Evolutionary conservation across 306 rosid genomes (phyloP).

Genomic region (Abrus pulchellus): DNA sequence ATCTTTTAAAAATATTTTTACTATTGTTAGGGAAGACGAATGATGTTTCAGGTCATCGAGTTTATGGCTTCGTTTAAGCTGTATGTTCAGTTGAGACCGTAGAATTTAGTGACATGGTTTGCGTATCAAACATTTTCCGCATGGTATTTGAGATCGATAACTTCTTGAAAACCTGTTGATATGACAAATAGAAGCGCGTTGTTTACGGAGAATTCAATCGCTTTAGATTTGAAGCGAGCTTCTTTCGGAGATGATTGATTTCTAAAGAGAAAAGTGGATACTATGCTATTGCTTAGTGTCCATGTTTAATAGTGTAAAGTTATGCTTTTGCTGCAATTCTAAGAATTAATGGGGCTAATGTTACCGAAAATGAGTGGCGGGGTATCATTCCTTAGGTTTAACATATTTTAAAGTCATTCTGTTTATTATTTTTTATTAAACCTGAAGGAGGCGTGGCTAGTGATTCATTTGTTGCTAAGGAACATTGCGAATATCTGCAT

Average conservation of each 20-base stretch:
- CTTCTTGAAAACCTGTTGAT: not conserved
- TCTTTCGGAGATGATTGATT: not conserved
- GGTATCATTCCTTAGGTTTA: not conserved
- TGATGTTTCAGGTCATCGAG: not conserved
- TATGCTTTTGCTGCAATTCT: not conserved
- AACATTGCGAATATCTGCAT: not conserved
- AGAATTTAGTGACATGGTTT: constrained; percentile 14
- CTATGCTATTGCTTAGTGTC: not conserved
- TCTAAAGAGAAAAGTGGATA: constrained; percentile 13
- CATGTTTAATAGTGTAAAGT: not conserved
- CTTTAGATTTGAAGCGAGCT: not conserved
- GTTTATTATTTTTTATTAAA: not conserved
- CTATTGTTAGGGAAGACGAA: too few species aligned
- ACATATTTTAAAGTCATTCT: not conserved
- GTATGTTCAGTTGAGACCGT: not conserved
- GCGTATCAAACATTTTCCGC: constrained; percentile 6
- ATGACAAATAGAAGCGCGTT: constrained; percentile 1
- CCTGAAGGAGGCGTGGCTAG: constrained; percentile 16
- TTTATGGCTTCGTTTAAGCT: not conserved
- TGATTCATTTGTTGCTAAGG: constrained; percentile 26
- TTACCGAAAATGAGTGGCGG: constrained; percentile 14
- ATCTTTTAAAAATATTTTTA: too few species aligned
- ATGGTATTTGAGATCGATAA: not conserved
- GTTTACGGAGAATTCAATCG: not conserved
- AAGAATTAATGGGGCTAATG: not conserved